phyloP scores from a whole-genome alignment of 2,329 filamentous ascomycete species.

The Claviceps maximensis region DNA sequence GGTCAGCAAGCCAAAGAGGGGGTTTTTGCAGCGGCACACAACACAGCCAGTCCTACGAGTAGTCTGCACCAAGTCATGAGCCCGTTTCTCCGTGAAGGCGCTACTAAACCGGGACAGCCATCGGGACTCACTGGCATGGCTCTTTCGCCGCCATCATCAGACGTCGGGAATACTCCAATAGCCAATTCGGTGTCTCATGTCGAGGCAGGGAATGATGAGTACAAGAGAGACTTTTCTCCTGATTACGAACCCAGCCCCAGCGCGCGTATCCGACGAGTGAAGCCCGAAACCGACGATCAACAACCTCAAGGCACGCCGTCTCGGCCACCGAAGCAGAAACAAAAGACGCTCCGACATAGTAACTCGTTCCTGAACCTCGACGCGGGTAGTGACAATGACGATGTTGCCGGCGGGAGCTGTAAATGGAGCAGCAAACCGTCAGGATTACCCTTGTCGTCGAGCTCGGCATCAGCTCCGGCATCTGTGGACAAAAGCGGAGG shows the following conservation, averaged over 20 bases:
- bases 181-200: slow-evolving; percentile 13
- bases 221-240: slow-evolving; percentile 54
- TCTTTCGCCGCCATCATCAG: slow-evolving; percentile 10
- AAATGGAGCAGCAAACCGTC: slow-evolving; percentile 3
- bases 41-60: slow-evolving; percentile 51
- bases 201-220: slow-evolving; percentile 18
- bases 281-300: slow-evolving; percentile 27
- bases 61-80: slow-evolving; percentile 80
- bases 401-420: slow-evolving; percentile 12
- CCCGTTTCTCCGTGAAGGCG: slow-evolving; percentile 48
- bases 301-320: slow-evolving; percentile 18
- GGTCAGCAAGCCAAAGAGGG: slow-evolving; percentile 17
- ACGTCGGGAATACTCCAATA: slow-evolving; percentile 13
- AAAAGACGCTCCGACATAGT: slow-evolving; percentile 18
- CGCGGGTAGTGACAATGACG: slow-evolving; percentile 33
- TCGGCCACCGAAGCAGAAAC: slow-evolving; percentile 18
- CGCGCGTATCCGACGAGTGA: slow-evolving; percentile 56
- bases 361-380: slow-evolving; percentile 40
- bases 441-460: not conserved
- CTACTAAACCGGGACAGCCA: slow-evolving; percentile 20
- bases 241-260: slow-evolving; percentile 61
- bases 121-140: slow-evolving; percentile 14
- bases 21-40: slow-evolving; percentile 13
- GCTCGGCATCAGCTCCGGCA: not conserved
- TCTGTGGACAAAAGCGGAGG: not conserved